Evolutionary conservation across 2,329 filamentous ascomycete species (phyloP), one percentile per base, ranked within the genome.

Genomic region (Teratosphaeria epicoccoides): DNA sequence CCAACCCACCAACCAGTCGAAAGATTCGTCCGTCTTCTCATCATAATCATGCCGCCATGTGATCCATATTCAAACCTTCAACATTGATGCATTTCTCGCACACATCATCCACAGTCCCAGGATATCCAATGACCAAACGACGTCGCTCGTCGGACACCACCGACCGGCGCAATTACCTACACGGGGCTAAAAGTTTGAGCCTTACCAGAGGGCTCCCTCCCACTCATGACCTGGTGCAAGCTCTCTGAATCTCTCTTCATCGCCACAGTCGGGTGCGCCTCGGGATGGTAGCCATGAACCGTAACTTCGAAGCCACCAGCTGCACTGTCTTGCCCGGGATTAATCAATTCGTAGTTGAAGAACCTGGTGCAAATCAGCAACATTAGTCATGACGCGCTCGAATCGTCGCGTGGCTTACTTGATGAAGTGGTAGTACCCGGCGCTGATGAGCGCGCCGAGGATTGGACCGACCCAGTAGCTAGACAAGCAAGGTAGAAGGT

Each of bases 261-360:
- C 33, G 33, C n/a, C 33, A 40, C 14, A 40, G 14, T 17, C 5
- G 33, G 33, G 14, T 40, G 33, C n/a, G 33, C 33, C n/a, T 40
- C 33, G 20, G 33, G 33, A 17, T 40, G 33, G n/a, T 40, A 40
- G 14, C 33, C 33, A 40, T 40, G 33, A 14, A 40, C 33, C 14
- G 33, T 40, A 6, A 17, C 33, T 40, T 40, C 33, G 33, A 40
- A 40, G 33, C 33, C 33, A 17, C 33, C 33, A 20, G 14, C 50
- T 24, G 59, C 56, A 28, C 49, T 49, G 47, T 65, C 62, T 51
- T 64, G 62, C 3, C 59, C 62, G 6, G 60, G 59, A 26, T 63
- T 64, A 11, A 59, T 60, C 9, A 60, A 57, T 51, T 64, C 61
- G 43, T 64, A 62, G 53, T 63, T 57, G 49, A 62, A 52, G 49